A percentile compares a stretch with the other conserved stretches of the same genome.
Evolutionary conservation across 352 stramenopile species (phyloP).

Genomic region (Globisporangium perplexum): DNA sequence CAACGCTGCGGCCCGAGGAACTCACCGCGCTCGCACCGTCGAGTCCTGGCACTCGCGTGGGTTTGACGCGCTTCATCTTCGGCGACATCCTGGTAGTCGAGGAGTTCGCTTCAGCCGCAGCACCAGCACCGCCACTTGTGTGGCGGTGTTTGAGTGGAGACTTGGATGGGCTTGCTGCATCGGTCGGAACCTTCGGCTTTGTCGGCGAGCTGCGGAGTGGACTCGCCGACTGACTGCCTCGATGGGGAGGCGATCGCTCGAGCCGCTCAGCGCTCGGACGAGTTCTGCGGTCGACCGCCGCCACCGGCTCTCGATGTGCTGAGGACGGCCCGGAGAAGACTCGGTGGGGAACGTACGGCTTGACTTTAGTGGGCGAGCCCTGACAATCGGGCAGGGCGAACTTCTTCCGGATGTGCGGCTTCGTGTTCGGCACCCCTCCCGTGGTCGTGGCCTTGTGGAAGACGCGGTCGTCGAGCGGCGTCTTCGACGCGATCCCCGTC

Average conservation of each 20-base stretch:
- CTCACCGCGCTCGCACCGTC: not conserved
- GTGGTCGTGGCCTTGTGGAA: conserved; percentile 32
- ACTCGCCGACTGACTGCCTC: conserved; percentile 7
- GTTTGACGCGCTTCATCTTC: conserved; percentile 5
- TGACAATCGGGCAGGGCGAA: conserved; percentile 37
- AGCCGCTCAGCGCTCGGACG: not conserved
- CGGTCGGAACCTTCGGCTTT: not conserved
- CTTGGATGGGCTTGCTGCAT: conserved; percentile 1
- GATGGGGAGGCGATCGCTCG: not conserved
- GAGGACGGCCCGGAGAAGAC: not conserved
- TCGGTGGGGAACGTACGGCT: conserved; percentile 3
- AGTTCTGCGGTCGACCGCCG: not conserved
- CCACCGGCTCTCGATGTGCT: not conserved
- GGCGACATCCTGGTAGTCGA: no score
- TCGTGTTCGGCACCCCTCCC: conserved; percentile 25
- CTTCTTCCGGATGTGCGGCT: conserved; percentile 32
- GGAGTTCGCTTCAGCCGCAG: not conserved
- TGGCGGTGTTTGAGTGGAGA: conserved; percentile 4
- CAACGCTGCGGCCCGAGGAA: not conserved
- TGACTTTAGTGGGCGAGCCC: conserved; percentile 25
- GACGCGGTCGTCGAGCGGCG: conserved; percentile 27
- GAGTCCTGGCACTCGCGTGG: not conserved
- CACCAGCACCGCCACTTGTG: not conserved
- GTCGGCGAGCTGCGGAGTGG: not conserved
- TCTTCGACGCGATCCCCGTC: conserved; percentile 19